Evolutionary conservation across 495 filamentous ascomycete species (phyloP).

Genomic region (Neurospora sp.): DNA sequence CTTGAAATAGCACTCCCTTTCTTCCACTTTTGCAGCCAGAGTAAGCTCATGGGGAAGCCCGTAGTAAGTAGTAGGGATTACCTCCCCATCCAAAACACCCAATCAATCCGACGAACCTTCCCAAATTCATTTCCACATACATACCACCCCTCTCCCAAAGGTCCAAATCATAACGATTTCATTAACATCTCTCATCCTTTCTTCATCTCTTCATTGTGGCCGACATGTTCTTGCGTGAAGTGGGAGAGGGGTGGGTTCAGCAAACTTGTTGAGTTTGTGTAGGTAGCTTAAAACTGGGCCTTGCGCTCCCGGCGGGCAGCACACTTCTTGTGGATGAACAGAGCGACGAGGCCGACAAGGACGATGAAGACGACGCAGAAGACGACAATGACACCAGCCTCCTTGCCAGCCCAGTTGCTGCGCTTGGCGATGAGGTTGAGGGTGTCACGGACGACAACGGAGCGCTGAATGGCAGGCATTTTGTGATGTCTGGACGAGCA

Average conservation of each 20-base stretch:
- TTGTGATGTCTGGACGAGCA: slow-evolving; percentile 6
- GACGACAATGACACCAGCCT: slow-evolving; percentile 48
- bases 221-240: background rate
- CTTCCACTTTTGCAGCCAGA: background rate
- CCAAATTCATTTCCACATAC: background rate
- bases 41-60: background rate
- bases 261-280: background rate
- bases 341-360: slow-evolving; percentile 31
- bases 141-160: background rate
- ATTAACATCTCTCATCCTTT: background rate
- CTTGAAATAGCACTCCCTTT: background rate
- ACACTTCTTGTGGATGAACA: slow-evolving; percentile 37
- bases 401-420: slow-evolving; percentile 37
- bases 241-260: background rate
- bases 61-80: background rate
- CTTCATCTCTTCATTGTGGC: background rate
- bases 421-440: slow-evolving; percentile 38
- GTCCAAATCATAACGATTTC: background rate
- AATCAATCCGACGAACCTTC: background rate
- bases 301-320: slow-evolving; percentile 29
- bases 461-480: slow-evolving; percentile 39
- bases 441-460: slow-evolving; percentile 38
- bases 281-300: slow-evolving; percentile 6
- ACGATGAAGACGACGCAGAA: slow-evolving; percentile 50
- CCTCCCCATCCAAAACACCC: background rate